Percentiles rank a stretch among this genome's conserved stretches.
phyloP scores from a whole-genome alignment of 2,329 filamentous ascomycete species.

The Aspergillus sp. region DNA sequence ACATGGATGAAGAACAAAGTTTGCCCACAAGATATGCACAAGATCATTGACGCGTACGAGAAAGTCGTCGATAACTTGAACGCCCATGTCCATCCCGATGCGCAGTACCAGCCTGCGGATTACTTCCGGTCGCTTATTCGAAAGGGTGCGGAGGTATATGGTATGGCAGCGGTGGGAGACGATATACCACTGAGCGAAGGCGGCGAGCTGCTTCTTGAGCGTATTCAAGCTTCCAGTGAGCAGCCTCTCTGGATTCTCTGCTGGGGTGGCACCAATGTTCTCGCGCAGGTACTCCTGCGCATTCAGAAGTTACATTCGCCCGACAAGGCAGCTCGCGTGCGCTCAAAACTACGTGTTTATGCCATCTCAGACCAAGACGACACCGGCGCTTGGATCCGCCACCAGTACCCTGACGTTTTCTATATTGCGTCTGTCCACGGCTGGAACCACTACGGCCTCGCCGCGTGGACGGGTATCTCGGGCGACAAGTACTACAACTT shows the following conservation, averaged over 20 bases:
- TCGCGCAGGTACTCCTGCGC: conserved; percentile 54
- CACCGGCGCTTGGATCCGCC: conserved; percentile 59
- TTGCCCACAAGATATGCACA: conserved; percentile 49
- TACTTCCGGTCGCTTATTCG: conserved; percentile 37
- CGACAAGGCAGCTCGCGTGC: conserved; percentile 34
- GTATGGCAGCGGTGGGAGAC: conserved; percentile 44
- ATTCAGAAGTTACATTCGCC: conserved; percentile 26
- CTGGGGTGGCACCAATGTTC: conserved; percentile 60
- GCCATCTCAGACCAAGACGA: conserved; percentile 65
- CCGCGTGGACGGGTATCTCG: conserved; percentile 61
- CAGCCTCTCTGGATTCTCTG: conserved; percentile 57
- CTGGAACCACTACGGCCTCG: conserved; percentile 59
- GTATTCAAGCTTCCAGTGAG: conserved; percentile 37
- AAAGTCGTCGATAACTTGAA: conserved; percentile 55
- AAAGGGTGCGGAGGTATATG: conserved; percentile 24
- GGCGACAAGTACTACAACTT: conserved; percentile 53
- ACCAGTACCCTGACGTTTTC: conserved; percentile 58
- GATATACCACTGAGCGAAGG: conserved; percentile 47
- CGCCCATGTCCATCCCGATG: conserved; percentile 51
- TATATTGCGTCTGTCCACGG: conserved; percentile 62
- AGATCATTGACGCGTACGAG: conserved; percentile 51
- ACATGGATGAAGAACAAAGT: conserved; percentile 51
- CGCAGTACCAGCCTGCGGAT: conserved; percentile 47
- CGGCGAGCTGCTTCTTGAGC: conserved; percentile 50
- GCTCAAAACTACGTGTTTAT: conserved; percentile 54